A percentile compares a stretch with the other conserved stretches of the same genome.
These are phyloP conservation scores for Agrostemma githago DNA, from an alignment of 148 eudicot species.

Conservation along the genomic window DNA sequence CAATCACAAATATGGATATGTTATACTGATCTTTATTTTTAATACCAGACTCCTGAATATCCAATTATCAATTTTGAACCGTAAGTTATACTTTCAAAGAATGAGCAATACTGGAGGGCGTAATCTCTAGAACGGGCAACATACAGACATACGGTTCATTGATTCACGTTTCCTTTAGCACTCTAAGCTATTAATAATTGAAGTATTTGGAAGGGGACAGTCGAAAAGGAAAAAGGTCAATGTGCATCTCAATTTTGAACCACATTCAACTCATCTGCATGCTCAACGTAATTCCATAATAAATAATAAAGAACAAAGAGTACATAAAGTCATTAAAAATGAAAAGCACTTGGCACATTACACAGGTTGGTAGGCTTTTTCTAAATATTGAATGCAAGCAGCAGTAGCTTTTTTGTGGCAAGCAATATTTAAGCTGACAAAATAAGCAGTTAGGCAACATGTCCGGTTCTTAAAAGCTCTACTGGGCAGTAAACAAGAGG, in stretches of 20 bases:
- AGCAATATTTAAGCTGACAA: neutral
- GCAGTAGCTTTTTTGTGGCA: neutral
- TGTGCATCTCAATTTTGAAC: neutral
- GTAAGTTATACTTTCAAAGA: no score
- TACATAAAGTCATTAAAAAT: neutral
- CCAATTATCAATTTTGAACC: neutral
- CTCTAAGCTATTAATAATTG: neutral
- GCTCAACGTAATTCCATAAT: neutral
- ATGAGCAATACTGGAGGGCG: neutral
- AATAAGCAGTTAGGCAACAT: neutral
- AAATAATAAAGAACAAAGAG: neutral
- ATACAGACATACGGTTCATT: neutral
- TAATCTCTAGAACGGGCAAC: neutral
- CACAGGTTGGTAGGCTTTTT: neutral
- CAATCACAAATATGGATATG: neutral
- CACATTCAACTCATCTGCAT: neutral
- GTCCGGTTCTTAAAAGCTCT: neutral
- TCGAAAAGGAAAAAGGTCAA: neutral
- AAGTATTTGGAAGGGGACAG: neutral
- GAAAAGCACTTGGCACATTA: conserved; percentile 1
- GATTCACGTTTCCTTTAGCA: neutral
- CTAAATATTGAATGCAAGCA: neutral
- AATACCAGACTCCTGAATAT: neutral
- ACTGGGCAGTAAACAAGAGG: neutral
- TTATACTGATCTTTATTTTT: neutral